phyloP scores from a whole-genome alignment of 176 grass and related monocot genomes.

The Microstegium vimineum region DNA sequence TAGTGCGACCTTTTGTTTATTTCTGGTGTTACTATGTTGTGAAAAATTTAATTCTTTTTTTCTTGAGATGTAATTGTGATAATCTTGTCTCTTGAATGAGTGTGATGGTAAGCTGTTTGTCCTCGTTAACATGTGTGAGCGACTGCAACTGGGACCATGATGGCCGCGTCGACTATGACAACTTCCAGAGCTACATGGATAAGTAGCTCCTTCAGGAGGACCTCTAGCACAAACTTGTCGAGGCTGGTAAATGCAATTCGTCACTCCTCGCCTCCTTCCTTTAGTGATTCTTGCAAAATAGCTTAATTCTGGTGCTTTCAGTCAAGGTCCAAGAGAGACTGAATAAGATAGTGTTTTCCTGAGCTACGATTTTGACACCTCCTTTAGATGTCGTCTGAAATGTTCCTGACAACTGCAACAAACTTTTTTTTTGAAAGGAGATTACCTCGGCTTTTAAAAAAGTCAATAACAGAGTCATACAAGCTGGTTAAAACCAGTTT shows the following conservation, averaged over 20 bases:
- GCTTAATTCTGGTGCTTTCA: not conserved
- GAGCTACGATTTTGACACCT: not conserved
- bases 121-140: not conserved
- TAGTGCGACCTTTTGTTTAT: conserved; percentile 6
- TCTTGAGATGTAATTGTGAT: conserved; percentile 15
- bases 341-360: not conserved
- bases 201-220: conserved; percentile 80
- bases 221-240: conserved; percentile 60
- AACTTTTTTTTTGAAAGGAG: too few species aligned
- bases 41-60: not conserved
- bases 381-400: not conserved
- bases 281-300: not conserved
- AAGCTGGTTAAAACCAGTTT: too few species aligned
- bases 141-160: conserved; percentile 46
- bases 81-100: conserved; percentile 35
- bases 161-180: conserved; percentile 55
- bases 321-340: not conserved
- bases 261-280: not conserved
- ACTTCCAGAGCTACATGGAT: conserved; percentile 73
- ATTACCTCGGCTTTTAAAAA: too few species aligned
- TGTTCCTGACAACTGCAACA: too few species aligned
- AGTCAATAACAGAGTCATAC: too few species aligned
- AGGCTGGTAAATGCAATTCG: conserved; percentile 57
- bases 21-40: not conserved
- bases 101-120: conserved; percentile 71